Base-by-base conservation (phyloP, 352 stramenopile species). In the Globisporangium takayamanum region DNA sequence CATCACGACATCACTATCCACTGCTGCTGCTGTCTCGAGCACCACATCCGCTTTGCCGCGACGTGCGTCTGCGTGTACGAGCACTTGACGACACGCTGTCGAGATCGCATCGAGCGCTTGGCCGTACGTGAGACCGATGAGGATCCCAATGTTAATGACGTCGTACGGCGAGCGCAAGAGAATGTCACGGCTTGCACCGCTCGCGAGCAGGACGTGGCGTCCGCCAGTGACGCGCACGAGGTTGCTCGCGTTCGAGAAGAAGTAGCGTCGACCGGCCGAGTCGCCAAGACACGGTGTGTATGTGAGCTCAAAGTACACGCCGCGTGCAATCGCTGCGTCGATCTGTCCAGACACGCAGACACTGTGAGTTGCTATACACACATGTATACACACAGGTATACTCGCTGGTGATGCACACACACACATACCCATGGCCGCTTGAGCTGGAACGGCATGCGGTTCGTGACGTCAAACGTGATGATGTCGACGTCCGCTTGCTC, bases 241-340 rank as follows among this genome's bases (percentile, higher is more conserved):
- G 56, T 88, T 89, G 53, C 74, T 86, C 12, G 82, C 79, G 66
- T 94, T 94, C 41, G 81, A 89, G 56, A 94, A 93, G 63, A 94
- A 93, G 67, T 94, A 93, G 41, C 85, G 71, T 11, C 85, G 80
- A 2, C 83, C 80, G 14, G 75, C 78, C 20, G 81, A 89, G 63
- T 94, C 85, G 0, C 76, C 76, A 4, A 94, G 72, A 53, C 80
- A 87, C 52, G 82, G 76, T 30, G 78, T 76, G 62, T 94, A 94
- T 33, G 71, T 89, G 64, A 94, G 75, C 54, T 94, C 85, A 60
- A 94, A 91, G 65, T 76, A 81, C 57, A 94, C 72, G 25, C 48
- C 68, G 50, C 83, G 83, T 57, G 87, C 84, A 46, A 90, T 83
- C 50, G 83, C 85, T 6, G 77, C 70, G 52, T 83, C 68, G 63